These are phyloP conservation scores for Gossypium schwendimanii DNA, from an alignment of 441 rosid species.

Conservation along the genomic window DNA sequence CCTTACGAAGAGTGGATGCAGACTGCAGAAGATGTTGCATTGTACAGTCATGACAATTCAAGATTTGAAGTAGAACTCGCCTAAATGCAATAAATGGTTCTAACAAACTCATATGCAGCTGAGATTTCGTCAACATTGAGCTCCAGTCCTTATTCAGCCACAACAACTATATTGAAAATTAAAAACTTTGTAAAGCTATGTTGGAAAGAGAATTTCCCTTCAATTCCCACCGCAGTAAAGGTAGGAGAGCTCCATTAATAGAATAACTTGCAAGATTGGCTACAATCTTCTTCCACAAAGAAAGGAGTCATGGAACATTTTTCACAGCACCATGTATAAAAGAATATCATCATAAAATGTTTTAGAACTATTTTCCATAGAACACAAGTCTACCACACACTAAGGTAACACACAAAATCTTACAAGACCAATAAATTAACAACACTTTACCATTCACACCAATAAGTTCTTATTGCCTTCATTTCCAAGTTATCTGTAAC, in stretches of 20 bases:
- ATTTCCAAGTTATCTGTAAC: background rate
- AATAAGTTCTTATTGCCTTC: background rate
- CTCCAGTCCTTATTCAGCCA: constrained; percentile 76
- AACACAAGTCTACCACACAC: background rate
- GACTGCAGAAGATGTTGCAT: constrained; percentile 86
- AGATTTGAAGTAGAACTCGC: constrained; percentile 72
- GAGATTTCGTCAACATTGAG: constrained; percentile 57
- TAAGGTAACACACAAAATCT: background rate
- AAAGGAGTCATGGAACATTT: background rate
- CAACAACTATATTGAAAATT: constrained; percentile 48
- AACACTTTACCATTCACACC: background rate
- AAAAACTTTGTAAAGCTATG: constrained; percentile 15
- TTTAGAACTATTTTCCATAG: background rate
- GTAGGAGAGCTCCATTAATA: background rate
- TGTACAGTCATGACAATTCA: constrained; percentile 57
- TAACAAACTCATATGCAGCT: constrained; percentile 87
- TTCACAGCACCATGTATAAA: background rate
- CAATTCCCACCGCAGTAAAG: background rate
- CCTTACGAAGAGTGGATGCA: constrained; percentile 89
- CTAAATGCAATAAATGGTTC: constrained; percentile 95
- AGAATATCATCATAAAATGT: background rate
- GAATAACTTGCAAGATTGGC: background rate
- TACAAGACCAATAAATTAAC: constrained; percentile 1
- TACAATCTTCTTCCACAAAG: background rate
- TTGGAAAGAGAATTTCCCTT: background rate